Evolutionary conservation across 257 asterid species (phyloP), one percentile per base, ranked within the genome.

Genomic region (Nicotiana paniculata): DNA sequence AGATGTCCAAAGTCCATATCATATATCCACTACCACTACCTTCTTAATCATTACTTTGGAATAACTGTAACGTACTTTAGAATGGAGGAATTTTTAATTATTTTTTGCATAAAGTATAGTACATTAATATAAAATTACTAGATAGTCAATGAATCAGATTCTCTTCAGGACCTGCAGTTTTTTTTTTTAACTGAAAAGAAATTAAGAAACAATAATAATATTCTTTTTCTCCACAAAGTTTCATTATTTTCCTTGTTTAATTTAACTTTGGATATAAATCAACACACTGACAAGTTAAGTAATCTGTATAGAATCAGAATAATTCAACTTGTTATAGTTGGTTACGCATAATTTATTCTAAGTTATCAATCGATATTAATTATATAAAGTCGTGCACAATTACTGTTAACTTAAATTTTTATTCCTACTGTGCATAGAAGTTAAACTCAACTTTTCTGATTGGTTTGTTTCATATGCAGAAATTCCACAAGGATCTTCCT

Each of bases 401-500:
- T 39, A 6, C 9, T 0, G 6, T 39, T 39, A 39, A 39, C 6
- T 6, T 64, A 21, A 32, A 26, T 11, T 26, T 21, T 62, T 12
- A 11, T 2, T 18, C 2, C 1, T 9, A 9, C 10, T 17, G 1
- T 39, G 5, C 3, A 43, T n/a, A 35, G 0, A 69, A 37, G 3
- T 69, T 68, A 37, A 4, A 37, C 17, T 39, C 9, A 30, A 1
- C 2, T 1, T 2, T 2, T 1, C 33, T 30, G 3, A 30, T 30
- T 30, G 46, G 1, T 7, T 7, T 39, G 9, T 39, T 39, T 39
- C 48, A 39, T 37, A 43, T 81, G 86, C 89, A 95, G 98, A 93
- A 93, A 92, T 95, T 93, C 61, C 99, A 95, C 15, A 89, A 95
- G 58, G 95, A 93, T 54, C 89, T 95, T 3, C 95, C 94, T 58